Evolutionary conservation across 129 eudicot genomes (phyloP).

Genomic region (Mikania micrantha): DNA sequence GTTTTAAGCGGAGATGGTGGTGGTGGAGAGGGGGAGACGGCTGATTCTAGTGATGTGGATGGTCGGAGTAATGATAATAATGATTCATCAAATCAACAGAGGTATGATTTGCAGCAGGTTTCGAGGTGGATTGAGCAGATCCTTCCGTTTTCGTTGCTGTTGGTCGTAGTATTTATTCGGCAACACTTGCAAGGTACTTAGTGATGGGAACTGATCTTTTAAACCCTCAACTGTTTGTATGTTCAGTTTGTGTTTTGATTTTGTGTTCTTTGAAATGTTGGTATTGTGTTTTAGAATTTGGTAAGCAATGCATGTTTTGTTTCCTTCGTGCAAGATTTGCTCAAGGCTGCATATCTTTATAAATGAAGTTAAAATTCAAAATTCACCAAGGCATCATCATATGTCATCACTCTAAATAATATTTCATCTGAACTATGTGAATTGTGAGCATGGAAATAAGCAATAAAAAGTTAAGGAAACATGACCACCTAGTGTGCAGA

Average conservation of each 20-base stretch:
- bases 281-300: not conserved
- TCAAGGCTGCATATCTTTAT: too few relatives aligned
- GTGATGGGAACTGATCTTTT: not conserved
- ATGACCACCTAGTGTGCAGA: too few relatives aligned
- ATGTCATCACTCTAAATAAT: too few relatives aligned
- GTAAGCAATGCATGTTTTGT: not conserved
- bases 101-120: constrained; percentile 58
- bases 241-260: not conserved
- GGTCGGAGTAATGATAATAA: constrained; percentile 21
- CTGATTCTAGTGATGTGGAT: constrained; percentile 23
- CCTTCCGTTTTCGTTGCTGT: constrained; percentile 69
- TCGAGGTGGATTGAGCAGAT: constrained; percentile 72
- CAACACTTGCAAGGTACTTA: constrained; percentile 75
- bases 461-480: too few relatives aligned
- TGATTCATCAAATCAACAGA: constrained; percentile 37
- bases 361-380: too few relatives aligned
- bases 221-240: not conserved
- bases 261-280: not conserved
- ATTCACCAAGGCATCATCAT: too few relatives aligned
- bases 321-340: too few relatives aligned
- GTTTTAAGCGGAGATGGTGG: constrained; percentile 12
- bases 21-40: constrained; percentile 20
- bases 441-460: too few relatives aligned
- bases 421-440: too few relatives aligned
- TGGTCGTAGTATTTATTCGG: constrained; percentile 61